These are phyloP conservation scores for Aspergillus japonicus DNA, from an alignment of 2,329 filamentous ascomycete species.

Conservation along the genomic window DNA sequence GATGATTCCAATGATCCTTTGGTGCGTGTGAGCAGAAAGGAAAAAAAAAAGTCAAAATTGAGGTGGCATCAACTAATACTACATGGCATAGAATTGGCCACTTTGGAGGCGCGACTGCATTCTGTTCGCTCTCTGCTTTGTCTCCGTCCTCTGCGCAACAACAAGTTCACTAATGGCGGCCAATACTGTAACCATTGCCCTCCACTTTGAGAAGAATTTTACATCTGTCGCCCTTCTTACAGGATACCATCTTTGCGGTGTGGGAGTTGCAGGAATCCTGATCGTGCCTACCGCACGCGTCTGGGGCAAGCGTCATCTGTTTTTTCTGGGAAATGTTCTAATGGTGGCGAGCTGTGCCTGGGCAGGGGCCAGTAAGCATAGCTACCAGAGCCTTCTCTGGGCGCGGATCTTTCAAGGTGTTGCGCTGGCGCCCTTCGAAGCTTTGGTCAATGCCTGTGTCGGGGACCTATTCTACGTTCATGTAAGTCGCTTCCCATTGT, in stretches of 20 bases:
- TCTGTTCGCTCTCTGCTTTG: constrained; percentile 72
- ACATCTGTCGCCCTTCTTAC: constrained; percentile 79
- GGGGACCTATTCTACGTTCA: constrained; percentile 91
- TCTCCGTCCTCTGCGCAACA: constrained; percentile 78
- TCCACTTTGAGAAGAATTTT: constrained; percentile 65
- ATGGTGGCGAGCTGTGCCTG: constrained; percentile 73
- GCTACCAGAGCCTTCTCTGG: constrained; percentile 71
- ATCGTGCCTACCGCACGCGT: constrained; percentile 85
- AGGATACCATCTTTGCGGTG: constrained; percentile 81
- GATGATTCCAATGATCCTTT: constrained; percentile 89
- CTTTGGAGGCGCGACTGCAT: constrained; percentile 82
- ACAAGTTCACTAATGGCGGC: constrained; percentile 85
- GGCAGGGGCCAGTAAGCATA: constrained; percentile 67
- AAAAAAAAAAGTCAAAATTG: neutral
- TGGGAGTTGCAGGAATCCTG: constrained; percentile 76
- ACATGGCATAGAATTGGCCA: constrained; percentile 67
- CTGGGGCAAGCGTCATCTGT: constrained; percentile 90
- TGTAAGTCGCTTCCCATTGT: constrained; percentile 46
- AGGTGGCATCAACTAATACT: neutral
- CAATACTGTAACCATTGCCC: constrained; percentile 75
- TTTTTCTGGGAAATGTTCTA: constrained; percentile 72
- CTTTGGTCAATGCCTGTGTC: constrained; percentile 81
- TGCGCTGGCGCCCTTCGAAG: constrained; percentile 84
- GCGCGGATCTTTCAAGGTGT: constrained; percentile 84
- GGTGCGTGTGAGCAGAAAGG: constrained; percentile 39